These are phyloP conservation scores for Xylariaceae sp. DNA, from an alignment of 2,329 filamentous ascomycete species.

Conservation along the genomic window DNA sequence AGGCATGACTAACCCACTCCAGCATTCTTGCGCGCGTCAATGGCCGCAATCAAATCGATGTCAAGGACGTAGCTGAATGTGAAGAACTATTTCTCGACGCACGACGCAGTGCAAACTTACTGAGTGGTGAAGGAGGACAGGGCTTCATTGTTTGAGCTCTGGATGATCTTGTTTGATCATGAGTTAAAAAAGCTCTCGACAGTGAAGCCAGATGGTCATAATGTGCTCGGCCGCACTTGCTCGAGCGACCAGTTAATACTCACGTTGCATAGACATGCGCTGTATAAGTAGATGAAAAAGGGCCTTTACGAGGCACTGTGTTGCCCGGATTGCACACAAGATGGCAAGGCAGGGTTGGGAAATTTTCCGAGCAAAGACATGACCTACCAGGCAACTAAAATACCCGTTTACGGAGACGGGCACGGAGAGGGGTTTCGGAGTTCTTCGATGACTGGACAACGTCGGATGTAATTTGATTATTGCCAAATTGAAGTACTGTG, in stretches of 20 bases:
- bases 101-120: slow-evolving; percentile 68
- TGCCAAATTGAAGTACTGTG: too few species aligned
- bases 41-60: slow-evolving; percentile 70
- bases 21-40: slow-evolving; percentile 86
- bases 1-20: slow-evolving; percentile 16
- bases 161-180: too few species aligned
- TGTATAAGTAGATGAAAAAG: slow-evolving; percentile 3
- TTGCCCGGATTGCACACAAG: slow-evolving; percentile 10
- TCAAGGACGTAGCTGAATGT: slow-evolving; percentile 74
- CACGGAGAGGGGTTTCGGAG: slow-evolving; percentile 18
- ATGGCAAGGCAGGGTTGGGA: slow-evolving; percentile 6
- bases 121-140: slow-evolving; percentile 58
- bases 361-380: slow-evolving; percentile 15
- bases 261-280: too few species aligned
- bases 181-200: too few species aligned
- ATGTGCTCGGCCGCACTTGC: neutral
- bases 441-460: slow-evolving; percentile 12
- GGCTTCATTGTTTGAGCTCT: slow-evolving; percentile 56
- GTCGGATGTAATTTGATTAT: slow-evolving; percentile 4
- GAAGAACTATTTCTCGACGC: slow-evolving; percentile 82
- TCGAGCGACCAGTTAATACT: neutral
- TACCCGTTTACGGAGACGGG: slow-evolving; percentile 10
- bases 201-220: too few species aligned
- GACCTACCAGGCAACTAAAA: too few species aligned
- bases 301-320: slow-evolving; percentile 1